phyloP scores from a whole-genome alignment of 2,329 filamentous ascomycete genomes.

The Verticillium isaacii region DNA sequence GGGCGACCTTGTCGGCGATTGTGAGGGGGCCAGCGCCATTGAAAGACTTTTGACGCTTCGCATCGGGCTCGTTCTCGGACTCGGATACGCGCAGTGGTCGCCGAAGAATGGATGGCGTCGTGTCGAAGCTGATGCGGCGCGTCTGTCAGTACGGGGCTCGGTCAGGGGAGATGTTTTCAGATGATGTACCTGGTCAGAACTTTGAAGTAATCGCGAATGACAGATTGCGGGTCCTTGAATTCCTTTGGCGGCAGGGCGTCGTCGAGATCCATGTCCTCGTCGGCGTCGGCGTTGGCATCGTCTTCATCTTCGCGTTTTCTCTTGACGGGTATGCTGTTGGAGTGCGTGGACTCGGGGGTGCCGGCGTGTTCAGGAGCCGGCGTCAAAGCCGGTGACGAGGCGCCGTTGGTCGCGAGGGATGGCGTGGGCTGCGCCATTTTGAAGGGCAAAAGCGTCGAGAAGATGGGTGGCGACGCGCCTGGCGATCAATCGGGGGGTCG shows the following conservation, averaged over 20 bases:
- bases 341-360: conserved; percentile 20
- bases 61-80: conserved; percentile 44
- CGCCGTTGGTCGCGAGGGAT: conserved; percentile 35
- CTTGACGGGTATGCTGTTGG: conserved; percentile 39
- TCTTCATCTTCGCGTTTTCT: conserved; percentile 53
- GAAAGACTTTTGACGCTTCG: conserved; percentile 57
- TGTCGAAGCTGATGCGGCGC: conserved; percentile 43
- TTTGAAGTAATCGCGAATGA: conserved; percentile 32
- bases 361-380: neutral
- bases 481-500: conserved; percentile 1
- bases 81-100: conserved; percentile 42
- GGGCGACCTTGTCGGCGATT: conserved; percentile 50
- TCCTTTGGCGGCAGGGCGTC: conserved; percentile 12
- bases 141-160: neutral
- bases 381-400: conserved; percentile 24
- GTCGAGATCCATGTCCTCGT: conserved; percentile 18
- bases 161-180: neutral
- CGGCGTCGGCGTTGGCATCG: conserved; percentile 21
- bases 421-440: conserved; percentile 36
- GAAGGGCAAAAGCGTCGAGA: neutral
- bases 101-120: conserved; percentile 49
- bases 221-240: conserved; percentile 23
- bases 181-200: conserved; percentile 28
- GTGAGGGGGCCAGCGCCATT: conserved; percentile 33
- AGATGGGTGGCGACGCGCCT: neutral